Percentiles rank a stretch among this genome's conserved stretches.
phyloP scores from a whole-genome alignment of 1,139 yeast genomes.

The Zhuliangozyma blackwelliae region DNA sequence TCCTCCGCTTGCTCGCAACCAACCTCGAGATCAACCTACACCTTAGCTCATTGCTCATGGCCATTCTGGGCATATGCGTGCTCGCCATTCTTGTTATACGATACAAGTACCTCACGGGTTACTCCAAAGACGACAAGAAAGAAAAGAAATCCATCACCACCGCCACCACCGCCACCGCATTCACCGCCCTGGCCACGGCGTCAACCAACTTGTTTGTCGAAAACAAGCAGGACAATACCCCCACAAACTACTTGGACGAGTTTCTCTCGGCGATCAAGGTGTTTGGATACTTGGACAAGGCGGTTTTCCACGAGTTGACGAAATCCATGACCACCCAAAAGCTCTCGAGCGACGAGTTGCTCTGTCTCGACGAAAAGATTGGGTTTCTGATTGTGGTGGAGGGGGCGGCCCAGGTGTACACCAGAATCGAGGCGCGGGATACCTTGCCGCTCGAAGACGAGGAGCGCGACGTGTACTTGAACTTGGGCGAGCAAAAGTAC shows the following conservation, averaged over 20 bases:
- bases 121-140: conserved; percentile 21
- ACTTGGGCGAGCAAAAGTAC: conserved; percentile 49
- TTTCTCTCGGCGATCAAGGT: conserved; percentile 87
- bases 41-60: conserved; percentile 27
- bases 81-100: conserved; percentile 30
- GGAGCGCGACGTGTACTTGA: conserved; percentile 39
- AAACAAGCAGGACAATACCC: conserved; percentile 17
- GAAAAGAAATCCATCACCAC: conserved; percentile 5
- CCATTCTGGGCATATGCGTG: conserved; percentile 16
- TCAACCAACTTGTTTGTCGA: conserved; percentile 17
- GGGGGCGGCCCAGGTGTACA: conserved; percentile 79
- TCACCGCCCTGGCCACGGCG: no score
- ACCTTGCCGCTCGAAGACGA: conserved; percentile 18
- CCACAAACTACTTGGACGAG: conserved; percentile 68
- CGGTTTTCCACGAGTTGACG: conserved; percentile 89
- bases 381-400: conserved; percentile 96
- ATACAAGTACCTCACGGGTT: conserved; percentile 36
- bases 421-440: conserved; percentile 37
- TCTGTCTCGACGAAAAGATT: conserved; percentile 65
- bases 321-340: conserved; percentile 89
- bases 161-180: conserved; percentile 10
- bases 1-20: conserved; percentile 23
- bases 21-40: conserved; percentile 30
- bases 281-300: conserved; percentile 86
- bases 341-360: conserved; percentile 68